A percentile compares a stretch with the other conserved stretches of the same genome.
Evolutionary conservation across 257 asterid genomes (phyloP).

Genomic region (Forsythia suspensa): DNA sequence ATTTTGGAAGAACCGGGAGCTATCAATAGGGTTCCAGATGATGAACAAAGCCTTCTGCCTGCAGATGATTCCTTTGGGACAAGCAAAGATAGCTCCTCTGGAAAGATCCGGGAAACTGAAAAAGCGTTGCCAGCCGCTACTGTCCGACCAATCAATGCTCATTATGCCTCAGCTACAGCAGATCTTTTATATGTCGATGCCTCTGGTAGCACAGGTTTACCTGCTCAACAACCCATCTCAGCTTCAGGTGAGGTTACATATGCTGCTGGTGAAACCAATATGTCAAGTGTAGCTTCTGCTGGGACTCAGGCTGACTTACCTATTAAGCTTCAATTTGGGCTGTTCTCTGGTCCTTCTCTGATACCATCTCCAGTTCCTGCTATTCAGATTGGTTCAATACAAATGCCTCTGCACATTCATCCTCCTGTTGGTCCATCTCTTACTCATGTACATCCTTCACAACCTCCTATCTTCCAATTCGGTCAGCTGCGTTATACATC

Average conservation of each 20-base stretch:
- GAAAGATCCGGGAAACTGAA: constrained; percentile 39
- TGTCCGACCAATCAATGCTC: constrained; percentile 33
- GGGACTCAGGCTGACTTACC: constrained; percentile 60
- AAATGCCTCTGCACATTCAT: constrained; percentile 93
- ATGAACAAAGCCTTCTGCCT: constrained; percentile 45
- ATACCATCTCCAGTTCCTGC: constrained; percentile 93
- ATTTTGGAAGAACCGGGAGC: constrained; percentile 43
- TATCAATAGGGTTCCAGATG: constrained; percentile 45
- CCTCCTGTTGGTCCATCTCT: constrained; percentile 65
- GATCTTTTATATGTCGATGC: constrained; percentile 39
- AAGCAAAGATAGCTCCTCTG: constrained; percentile 36
- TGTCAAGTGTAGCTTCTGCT: constrained; percentile 43
- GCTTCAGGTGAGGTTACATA: constrained; percentile 36
- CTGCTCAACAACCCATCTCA: constrained; percentile 43
- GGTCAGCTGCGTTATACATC: constrained; percentile 80
- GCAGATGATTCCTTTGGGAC: constrained; percentile 37
- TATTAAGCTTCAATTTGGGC: constrained; percentile 88
- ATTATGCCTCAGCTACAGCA: constrained; percentile 36
- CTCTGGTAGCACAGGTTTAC: constrained; percentile 30
- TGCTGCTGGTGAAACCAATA: constrained; percentile 38
- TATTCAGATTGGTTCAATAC: constrained; percentile 98
- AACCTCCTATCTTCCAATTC: constrained; percentile 76
- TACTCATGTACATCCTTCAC: constrained; percentile 72
- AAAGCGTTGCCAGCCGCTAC: constrained; percentile 40
- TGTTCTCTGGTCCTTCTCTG: constrained; percentile 90